A percentile compares a stretch with the other conserved stretches of the same genome.
Conservation (phyloP, 352 stramenopile species). For the Pythium monospermum region DNA sequence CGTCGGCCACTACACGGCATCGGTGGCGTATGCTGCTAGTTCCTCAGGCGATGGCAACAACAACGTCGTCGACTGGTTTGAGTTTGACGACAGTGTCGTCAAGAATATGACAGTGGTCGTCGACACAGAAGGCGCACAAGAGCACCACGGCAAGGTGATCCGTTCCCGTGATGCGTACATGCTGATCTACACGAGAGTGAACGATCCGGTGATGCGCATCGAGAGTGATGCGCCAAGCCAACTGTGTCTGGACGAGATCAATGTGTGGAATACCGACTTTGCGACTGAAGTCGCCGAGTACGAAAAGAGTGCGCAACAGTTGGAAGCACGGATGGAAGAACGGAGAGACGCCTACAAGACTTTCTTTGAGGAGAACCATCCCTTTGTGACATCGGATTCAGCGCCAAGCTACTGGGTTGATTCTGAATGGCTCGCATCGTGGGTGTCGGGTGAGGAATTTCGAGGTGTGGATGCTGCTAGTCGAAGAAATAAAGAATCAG, state of each 20-base stretch:
- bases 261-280: constrained; percentile 48
- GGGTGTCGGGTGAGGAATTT: constrained; percentile 55
- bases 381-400: constrained; percentile 30
- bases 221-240: constrained; percentile 6
- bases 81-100: constrained; percentile 82
- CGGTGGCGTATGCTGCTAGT: constrained; percentile 41
- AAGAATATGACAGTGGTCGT: constrained; percentile 36
- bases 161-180: constrained; percentile 84
- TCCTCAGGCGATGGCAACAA: constrained; percentile 7
- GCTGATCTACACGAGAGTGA: constrained; percentile 69
- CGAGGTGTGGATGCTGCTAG: no score
- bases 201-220: constrained; percentile 11
- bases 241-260: constrained; percentile 39
- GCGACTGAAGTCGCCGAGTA: constrained; percentile 45
- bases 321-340: constrained; percentile 48
- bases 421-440: constrained; percentile 49
- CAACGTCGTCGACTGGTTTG: constrained; percentile 51
- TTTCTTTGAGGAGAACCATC: constrained; percentile 53
- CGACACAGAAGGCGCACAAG: constrained; percentile 34
- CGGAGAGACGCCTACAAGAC: constrained; percentile 49
- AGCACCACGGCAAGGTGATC: constrained; percentile 49
- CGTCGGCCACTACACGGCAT: constrained; percentile 83
- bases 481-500: constrained; percentile 15
- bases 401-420: constrained; percentile 69
- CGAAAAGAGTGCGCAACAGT: constrained; percentile 28